Evolutionary conservation across 164 flowering plant species (phyloP).

Genomic region (Magnolia changhungtana): DNA sequence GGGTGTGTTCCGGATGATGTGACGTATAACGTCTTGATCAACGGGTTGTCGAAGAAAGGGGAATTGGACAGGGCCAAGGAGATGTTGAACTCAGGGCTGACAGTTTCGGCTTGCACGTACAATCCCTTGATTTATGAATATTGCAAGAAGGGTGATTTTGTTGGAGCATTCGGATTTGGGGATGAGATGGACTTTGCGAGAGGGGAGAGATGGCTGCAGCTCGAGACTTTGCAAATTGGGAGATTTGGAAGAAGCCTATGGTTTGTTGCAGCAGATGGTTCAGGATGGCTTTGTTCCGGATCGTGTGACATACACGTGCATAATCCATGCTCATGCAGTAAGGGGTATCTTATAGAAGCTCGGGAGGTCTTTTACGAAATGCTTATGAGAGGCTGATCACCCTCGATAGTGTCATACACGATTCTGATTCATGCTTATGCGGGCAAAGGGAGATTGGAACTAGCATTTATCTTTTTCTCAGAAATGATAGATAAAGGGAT

Average conservation of each 20-base stretch:
- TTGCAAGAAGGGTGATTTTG: conserved; percentile 41
- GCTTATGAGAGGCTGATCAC: conserved; percentile 43
- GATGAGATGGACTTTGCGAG: conserved; percentile 56
- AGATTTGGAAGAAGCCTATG: conserved; percentile 38
- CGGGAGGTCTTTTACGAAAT: conserved; percentile 44
- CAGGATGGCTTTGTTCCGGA: conserved; percentile 50
- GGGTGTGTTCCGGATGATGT: conserved; percentile 49
- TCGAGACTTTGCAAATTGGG: conserved; percentile 41
- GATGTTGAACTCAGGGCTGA: conserved; percentile 47
- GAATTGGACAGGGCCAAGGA: conserved; percentile 43
- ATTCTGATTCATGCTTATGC: conserved; percentile 62
- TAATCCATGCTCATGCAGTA: conserved; percentile 48
- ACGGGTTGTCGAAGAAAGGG: conserved; percentile 54
- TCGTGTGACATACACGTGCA: conserved; percentile 57
- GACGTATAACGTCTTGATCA: conserved; percentile 62
- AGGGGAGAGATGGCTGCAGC: conserved; percentile 51
- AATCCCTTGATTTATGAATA: conserved; percentile 63
- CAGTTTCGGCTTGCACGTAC: conserved; percentile 45
- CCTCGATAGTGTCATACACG: conserved; percentile 69
- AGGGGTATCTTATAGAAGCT: conserved; percentile 44
- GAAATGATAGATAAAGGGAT: conserved; percentile 58
- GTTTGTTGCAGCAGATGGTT: conserved; percentile 44
- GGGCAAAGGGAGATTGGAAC: conserved; percentile 33
- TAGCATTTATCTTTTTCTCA: conserved; percentile 44
- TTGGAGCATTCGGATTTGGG: conserved; percentile 39